Evolutionary conservation across 306 rosid genomes (phyloP).

Genomic region (Trifolium subterraneum): DNA sequence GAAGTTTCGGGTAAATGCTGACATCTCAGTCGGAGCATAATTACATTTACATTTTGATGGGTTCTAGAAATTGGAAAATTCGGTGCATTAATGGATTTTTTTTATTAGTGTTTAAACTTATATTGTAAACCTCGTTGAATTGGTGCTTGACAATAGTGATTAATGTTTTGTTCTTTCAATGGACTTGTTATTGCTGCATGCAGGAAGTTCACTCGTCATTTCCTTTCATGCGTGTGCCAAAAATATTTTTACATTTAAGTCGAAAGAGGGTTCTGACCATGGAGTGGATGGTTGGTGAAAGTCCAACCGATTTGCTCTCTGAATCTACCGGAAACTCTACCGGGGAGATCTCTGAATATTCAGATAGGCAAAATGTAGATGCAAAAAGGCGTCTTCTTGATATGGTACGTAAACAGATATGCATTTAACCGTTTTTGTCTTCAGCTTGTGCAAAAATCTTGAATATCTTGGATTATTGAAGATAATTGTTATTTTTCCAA

Average conservation of each 20-base stretch:
- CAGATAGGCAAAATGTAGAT: conserved; percentile 71
- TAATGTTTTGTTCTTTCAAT: conserved; percentile 25
- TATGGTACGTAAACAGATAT: conserved; percentile 61
- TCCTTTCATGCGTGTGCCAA: conserved; percentile 76
- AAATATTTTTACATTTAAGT: conserved; percentile 65
- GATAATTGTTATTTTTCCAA: conserved; percentile 13
- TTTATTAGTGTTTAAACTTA: conserved; percentile 20
- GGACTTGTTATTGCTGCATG: conserved; percentile 42
- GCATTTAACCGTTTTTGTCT: conserved; percentile 25
- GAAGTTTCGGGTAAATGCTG: conserved; percentile 73
- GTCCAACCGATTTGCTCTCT: conserved; percentile 78
- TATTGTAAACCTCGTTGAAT: conserved; percentile 28
- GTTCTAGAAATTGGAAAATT: conserved; percentile 19
- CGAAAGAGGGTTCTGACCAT: conserved; percentile 88
- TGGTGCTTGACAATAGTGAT: conserved; percentile 28
- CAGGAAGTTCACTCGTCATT: conserved; percentile 91
- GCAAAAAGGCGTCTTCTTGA: conserved; percentile 91
- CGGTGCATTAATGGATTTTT: conserved; percentile 20
- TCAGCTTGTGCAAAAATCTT: conserved; percentile 15
- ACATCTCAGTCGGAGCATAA: conserved; percentile 30
- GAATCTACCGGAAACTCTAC: conserved; percentile 59
- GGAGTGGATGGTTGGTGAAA: conserved; percentile 98
- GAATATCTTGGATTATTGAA: conserved; percentile 18
- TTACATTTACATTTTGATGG: conserved; percentile 32
- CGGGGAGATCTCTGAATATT: conserved; percentile 52